phyloP scores from a whole-genome alignment of 2,329 filamentous ascomycete species.

The Teratosphaeria gauchensis region DNA sequence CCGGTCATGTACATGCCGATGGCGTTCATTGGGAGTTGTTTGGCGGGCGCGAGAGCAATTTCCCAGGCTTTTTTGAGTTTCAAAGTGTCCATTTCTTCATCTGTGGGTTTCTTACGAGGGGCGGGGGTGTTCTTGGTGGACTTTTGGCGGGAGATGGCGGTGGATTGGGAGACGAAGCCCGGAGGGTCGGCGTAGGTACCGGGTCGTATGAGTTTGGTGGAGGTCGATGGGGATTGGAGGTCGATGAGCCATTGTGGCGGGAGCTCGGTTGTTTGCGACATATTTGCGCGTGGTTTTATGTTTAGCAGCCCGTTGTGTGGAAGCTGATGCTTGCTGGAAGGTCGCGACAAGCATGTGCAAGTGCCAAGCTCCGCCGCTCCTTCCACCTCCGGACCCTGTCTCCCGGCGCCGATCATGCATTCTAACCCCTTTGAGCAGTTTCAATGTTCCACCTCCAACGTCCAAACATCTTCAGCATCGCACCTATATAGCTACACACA shows the following conservation, averaged over 20 bases:
- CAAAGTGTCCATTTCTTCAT: slow-evolving; percentile 84
- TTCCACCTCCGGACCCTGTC: background rate
- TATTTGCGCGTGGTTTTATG: too few species aligned
- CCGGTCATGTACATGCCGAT: slow-evolving; percentile 99
- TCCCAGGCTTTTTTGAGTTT: slow-evolving; percentile 99
- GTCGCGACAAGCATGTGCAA: background rate
- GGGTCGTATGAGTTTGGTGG: slow-evolving; percentile 53
- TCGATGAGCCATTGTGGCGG: slow-evolving; percentile 76
- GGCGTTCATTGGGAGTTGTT: slow-evolving; percentile 92
- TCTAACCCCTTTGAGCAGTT: background rate
- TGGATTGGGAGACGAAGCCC: slow-evolving; percentile 55
- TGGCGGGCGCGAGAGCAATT: slow-evolving; percentile 83
- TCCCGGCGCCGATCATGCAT: background rate
- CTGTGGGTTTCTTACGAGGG: slow-evolving; percentile 57
- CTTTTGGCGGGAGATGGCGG: slow-evolving; percentile 9
- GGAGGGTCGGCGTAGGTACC: slow-evolving; percentile 71
- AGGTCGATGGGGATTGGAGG: slow-evolving; percentile 58
- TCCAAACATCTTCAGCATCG: background rate
- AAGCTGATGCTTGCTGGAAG: background rate
- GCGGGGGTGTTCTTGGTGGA: slow-evolving; percentile 17
- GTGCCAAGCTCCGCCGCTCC: background rate
- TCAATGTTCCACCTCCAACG: background rate
- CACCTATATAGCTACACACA: too few species aligned
- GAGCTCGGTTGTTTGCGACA: slow-evolving; percentile 24
- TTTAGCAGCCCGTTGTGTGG: too few species aligned